Base-by-base conservation (phyloP, 1,139 yeast genomes). In the Keqinozyma sinolaborantium region DNA sequence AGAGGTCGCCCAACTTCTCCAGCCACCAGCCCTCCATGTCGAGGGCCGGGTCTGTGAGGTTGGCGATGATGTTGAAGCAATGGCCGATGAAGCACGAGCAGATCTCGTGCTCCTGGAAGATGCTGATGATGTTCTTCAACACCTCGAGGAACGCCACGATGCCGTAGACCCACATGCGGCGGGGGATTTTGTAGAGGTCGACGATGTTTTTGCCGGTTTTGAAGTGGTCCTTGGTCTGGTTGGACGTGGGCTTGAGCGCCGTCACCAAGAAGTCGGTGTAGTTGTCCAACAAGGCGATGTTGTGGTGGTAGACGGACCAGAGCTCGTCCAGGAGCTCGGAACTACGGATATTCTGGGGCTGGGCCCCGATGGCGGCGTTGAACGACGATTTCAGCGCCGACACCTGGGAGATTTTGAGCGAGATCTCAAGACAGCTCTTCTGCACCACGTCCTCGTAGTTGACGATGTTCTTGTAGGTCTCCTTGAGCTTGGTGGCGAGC, bases 111-210 rank as follows among this genome's bases (percentile, higher is more conserved):
- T 69, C 74, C 39, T 64, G 72, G 36, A 68, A 69, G 18, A 79
- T 72, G 24, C 75, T 72, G 46, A 79, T 77, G 31, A 83, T 81
- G 50, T 82, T 83, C 48, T 83, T 83, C 49, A 83, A 60, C n/a
- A 83, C 87, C 53, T 83, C 94, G 30, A 83, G 60, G 43, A 83
- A 82, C 20, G 74, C 86, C 14, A 83, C 88, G 5, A 84, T 77
- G 14, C 94, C 94, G 51, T 83, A 83, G 7, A 83, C 90, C 92
- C 92, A 83, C 69, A 83, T 70, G 44, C 92, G 64, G 43, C 90
- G 65, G 25, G 85, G 85, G 30, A 83, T 82, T 51, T 86, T 77
- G 53, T 83, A 83, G 29, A 82, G 72, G 41, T 81, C 83, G 6
- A 83, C 85, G 28, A 83, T 76, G 43, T 82, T 83, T 48, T 77